Evolutionary conservation across 805 yeast genomes (phyloP).

Genomic region (Candida wancherniae): DNA sequence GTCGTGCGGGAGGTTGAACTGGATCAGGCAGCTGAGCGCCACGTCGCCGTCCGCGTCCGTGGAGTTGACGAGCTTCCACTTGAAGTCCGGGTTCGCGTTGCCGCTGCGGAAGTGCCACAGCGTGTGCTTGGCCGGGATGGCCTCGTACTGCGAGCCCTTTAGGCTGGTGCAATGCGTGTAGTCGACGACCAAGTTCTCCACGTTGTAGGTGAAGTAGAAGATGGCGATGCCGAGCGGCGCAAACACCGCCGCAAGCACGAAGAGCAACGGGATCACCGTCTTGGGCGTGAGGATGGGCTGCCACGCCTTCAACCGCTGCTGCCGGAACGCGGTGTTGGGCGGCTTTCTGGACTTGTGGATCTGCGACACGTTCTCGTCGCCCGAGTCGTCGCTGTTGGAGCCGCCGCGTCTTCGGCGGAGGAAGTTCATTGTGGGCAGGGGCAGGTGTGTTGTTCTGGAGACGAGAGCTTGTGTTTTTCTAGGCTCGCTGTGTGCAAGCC

Average conservation of each 20-base stretch:
- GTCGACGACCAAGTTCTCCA: constrained; percentile 69
- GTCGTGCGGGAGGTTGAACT: constrained; percentile 68
- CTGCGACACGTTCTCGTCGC: constrained; percentile 13
- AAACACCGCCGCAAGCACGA: constrained; percentile 70
- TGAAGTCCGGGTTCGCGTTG: constrained; percentile 42
- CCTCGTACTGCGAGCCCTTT: constrained; percentile 33
- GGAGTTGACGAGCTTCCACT: constrained; percentile 52
- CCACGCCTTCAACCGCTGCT: constrained; percentile 66
- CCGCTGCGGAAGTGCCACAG: constrained; percentile 55
- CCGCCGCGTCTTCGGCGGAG: constrained; percentile 30
- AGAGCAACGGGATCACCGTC: constrained; percentile 80
- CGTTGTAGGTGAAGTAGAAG: constrained; percentile 68
- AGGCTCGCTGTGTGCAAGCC: too few relatives aligned
- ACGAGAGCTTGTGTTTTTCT: too few relatives aligned
- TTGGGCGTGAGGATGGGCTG: constrained; percentile 89
- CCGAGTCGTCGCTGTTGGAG: constrained; percentile 19
- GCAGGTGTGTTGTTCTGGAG: too few relatives aligned
- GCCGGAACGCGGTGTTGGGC: constrained; percentile 73
- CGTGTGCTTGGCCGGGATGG: constrained; percentile 58
- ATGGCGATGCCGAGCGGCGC: constrained; percentile 90
- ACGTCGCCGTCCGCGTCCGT: constrained; percentile 36
- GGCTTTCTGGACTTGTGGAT: constrained; percentile 36
- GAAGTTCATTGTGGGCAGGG: constrained; percentile 19
- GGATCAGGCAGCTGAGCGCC: constrained; percentile 52
- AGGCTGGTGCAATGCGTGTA: constrained; percentile 63